Percentiles rank a stretch among this genome's conserved stretches.
Conservation (phyloP, 2,329 filamentous ascomycete genomes). For the Cladosporium halotolerans region DNA sequence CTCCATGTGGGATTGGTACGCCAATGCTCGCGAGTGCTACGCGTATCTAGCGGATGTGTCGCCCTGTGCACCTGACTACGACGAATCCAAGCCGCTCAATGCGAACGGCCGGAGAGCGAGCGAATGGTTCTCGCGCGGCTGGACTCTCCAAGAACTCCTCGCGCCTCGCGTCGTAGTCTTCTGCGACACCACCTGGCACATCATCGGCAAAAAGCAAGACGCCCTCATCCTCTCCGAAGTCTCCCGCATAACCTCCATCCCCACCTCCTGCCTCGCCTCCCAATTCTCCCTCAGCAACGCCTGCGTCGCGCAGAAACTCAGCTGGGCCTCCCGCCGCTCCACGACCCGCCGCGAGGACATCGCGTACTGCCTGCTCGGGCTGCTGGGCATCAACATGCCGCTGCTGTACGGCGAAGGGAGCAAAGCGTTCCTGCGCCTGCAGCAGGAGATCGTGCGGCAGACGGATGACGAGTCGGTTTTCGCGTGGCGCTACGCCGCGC, state of each 20-base stretch:
- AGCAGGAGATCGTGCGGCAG: slow-evolving; percentile 8
- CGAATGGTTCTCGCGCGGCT: slow-evolving; percentile 13
- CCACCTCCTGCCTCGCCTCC: neutral
- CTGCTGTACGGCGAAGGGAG: slow-evolving; percentile 34
- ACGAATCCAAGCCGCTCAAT: neutral
- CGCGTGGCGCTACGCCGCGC: neutral
- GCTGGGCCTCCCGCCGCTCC: slow-evolving; percentile 4
- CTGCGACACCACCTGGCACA: neutral
- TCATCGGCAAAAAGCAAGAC: neutral
- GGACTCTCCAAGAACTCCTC: slow-evolving; percentile 16
- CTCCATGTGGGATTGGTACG: slow-evolving; percentile 13
- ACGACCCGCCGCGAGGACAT: slow-evolving; percentile 32
- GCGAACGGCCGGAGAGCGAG: neutral
- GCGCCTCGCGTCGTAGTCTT: slow-evolving; percentile 6
- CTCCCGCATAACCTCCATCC: slow-evolving; percentile 10
- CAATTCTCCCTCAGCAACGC: neutral
- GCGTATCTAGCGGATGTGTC: neutral
- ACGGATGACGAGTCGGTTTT: slow-evolving; percentile 13
- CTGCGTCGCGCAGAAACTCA: slow-evolving; percentile 11
- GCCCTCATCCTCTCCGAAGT: neutral
- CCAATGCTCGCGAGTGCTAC: slow-evolving; percentile 4
- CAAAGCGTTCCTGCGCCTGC: slow-evolving; percentile 6
- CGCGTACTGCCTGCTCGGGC: slow-evolving; percentile 40
- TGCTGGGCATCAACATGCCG: slow-evolving; percentile 40
- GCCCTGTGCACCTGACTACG: neutral